A percentile compares a stretch with the other conserved stretches of the same genome.
phyloP scores from a whole-genome alignment of 2,329 filamentous ascomycete genomes.

The Fusarium equiseti region DNA sequence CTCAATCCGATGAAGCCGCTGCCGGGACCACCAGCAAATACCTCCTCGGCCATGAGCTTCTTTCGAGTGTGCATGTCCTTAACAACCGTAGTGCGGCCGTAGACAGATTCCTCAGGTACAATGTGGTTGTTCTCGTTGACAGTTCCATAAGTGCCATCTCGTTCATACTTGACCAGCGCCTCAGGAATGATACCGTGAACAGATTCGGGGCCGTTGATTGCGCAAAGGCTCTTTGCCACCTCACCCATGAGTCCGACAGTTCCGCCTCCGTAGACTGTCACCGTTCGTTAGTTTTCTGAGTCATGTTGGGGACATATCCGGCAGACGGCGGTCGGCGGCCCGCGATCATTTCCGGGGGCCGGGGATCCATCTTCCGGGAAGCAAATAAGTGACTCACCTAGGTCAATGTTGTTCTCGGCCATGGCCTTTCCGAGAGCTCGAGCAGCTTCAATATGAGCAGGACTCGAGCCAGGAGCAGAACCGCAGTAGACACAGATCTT shows the following conservation, averaged over 20 bases:
- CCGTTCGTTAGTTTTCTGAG: slow-evolving; percentile 17
- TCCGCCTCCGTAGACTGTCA: slow-evolving; percentile 88
- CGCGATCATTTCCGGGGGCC: slow-evolving; percentile 1
- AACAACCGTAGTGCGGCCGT: slow-evolving; percentile 88
- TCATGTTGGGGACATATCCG: background rate
- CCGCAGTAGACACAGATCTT: slow-evolving; percentile 97
- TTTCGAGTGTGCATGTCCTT: slow-evolving; percentile 97
- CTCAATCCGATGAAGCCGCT: slow-evolving; percentile 89
- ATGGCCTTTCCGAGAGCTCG: slow-evolving; percentile 79
- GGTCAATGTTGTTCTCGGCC: slow-evolving; percentile 79
- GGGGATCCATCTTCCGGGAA: slow-evolving; percentile 1
- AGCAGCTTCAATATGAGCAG: slow-evolving; percentile 82
- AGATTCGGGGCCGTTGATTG: slow-evolving; percentile 80
- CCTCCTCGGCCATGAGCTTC: slow-evolving; percentile 90
- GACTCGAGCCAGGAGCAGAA: slow-evolving; percentile 77
- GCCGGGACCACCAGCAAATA: slow-evolving; percentile 83
- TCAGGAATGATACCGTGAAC: slow-evolving; percentile 96
- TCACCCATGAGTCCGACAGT: slow-evolving; percentile 97
- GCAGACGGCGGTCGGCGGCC: slow-evolving; percentile 11
- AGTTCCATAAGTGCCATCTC: slow-evolving; percentile 67
- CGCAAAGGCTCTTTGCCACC: slow-evolving; percentile 85
- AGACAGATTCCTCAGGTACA: slow-evolving; percentile 73
- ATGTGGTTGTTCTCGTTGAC: slow-evolving; percentile 62
- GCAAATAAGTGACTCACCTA: slow-evolving; percentile 63
- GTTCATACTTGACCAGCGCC: slow-evolving; percentile 84